A percentile compares a stretch with the other conserved stretches of the same genome.
These are phyloP conservation scores for Botrytis byssoidea DNA, from an alignment of 2,329 filamentous ascomycete genomes.

Conservation along the genomic window DNA sequence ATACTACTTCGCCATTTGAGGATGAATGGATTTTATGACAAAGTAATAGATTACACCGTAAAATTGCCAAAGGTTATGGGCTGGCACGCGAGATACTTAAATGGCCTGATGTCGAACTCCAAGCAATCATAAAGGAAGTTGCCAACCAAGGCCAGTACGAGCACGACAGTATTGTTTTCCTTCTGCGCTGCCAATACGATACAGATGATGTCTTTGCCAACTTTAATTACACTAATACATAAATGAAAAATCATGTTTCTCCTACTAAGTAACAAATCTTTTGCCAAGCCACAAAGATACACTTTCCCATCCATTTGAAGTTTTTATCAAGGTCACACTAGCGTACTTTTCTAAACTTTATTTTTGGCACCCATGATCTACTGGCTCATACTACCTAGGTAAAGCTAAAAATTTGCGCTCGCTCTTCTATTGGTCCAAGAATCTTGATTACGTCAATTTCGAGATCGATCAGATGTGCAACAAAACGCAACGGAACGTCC, in stretches of 20 bases:
- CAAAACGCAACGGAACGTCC: neutral
- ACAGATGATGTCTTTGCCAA: no score
- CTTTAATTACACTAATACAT: no score
- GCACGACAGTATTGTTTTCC: neutral
- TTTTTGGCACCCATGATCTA: rapidly evolving
- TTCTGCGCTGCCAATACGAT: rapidly evolving
- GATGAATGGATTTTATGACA: neutral
- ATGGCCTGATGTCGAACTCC: rapidly evolving
- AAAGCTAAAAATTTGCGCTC: neutral
- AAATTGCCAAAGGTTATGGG: neutral
- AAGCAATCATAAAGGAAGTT: neutral
- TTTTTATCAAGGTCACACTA: neutral
- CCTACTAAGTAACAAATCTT: rapidly evolving
- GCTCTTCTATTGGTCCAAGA: neutral
- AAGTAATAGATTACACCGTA: rapidly evolving
- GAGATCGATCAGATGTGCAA: neutral
- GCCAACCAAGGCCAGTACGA: rapidly evolving
- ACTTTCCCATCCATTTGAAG: neutral
- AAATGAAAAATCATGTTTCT: no score
- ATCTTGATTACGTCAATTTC: neutral
- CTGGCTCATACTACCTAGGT: neutral
- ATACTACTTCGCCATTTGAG: neutral
- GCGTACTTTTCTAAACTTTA: neutral
- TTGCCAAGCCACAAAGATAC: no score
- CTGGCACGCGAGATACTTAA: neutral